Evolutionary conservation across 257 asterid species (phyloP), one percentile per base, ranked within the genome.

Genomic region (Ligustrum vulgare): DNA sequence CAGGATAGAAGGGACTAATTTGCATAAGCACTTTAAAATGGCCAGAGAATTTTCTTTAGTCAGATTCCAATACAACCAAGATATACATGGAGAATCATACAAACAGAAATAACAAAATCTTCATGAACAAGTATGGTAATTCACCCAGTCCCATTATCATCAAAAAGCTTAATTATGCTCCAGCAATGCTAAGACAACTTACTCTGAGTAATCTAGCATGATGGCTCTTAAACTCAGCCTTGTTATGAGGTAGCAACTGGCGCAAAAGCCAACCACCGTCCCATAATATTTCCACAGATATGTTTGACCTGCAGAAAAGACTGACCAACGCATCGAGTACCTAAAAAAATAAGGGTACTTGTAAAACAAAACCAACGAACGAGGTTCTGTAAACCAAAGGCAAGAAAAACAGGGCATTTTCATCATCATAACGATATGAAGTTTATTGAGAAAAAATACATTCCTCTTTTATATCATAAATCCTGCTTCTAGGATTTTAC

Each of bases 221-320:
- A 80, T 82, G 82, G 79, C 89, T 77, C 77, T 82, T 91, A 67
- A 90, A 90, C 89, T 91, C 96, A 8, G 93, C 84, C 84, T 89
- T 92, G 41, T 94, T 94, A 67, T 92, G 82, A 77, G 97, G 99
- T 78, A 91, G 89, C 85, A 94, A 84, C 90, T 92, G 98, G 69
- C 97, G 97, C 87, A 94, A 84, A 87, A 94, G 98, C 99, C 99
- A 94, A 81, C 99, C 99, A 81, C 99, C 98, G 79, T 88, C 97
- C 99, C 99, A 94, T 81, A 94, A 83, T 76, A 96, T 92, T 85
- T 92, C 99, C 67, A 98, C 95, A 69, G 97, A 94, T 69, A 94
- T 89, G 77, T 84, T 86, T 77, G 93, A 83, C 88, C 99, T 84
- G 89, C 96, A 87, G 84, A 94, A 92, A 81, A 94, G 97, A 83